phyloP scores from a whole-genome alignment of 768 basidiomycete genomes.

The Termitomyces sp. region DNA sequence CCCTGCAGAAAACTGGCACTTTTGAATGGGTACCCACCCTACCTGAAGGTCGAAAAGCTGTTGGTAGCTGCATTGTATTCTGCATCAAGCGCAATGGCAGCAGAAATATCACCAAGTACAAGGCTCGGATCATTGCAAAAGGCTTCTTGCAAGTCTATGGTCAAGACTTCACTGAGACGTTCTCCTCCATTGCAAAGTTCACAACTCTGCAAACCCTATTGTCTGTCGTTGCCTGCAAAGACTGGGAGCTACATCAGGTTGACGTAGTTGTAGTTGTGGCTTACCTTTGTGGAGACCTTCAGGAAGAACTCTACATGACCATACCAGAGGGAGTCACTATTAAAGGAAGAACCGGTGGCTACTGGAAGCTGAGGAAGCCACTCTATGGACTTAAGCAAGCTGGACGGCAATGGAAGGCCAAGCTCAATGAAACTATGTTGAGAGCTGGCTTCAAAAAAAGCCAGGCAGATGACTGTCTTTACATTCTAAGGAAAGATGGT shows the following conservation, averaged over 20 bases:
- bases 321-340: no score
- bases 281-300: no score
- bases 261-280: no score
- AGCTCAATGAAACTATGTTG: no score
- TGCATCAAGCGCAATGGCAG: background rate
- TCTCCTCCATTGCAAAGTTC: background rate
- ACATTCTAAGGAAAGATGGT: no score
- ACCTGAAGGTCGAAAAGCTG: background rate
- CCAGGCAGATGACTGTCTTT: no score
- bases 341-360: no score
- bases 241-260: background rate
- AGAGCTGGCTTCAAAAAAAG: background rate
- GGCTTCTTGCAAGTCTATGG: background rate
- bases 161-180: background rate
- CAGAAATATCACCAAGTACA: background rate
- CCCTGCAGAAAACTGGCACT: background rate
- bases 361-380: no score
- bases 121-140: background rate
- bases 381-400: no score
- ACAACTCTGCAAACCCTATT: background rate
- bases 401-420: background rate
- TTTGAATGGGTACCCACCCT: background rate
- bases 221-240: background rate
- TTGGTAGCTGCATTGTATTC: background rate
- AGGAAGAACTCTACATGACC: no score